Evolutionary conservation across 331 rosid species (phyloP).

Genomic region (Stylosanthes scabra): DNA sequence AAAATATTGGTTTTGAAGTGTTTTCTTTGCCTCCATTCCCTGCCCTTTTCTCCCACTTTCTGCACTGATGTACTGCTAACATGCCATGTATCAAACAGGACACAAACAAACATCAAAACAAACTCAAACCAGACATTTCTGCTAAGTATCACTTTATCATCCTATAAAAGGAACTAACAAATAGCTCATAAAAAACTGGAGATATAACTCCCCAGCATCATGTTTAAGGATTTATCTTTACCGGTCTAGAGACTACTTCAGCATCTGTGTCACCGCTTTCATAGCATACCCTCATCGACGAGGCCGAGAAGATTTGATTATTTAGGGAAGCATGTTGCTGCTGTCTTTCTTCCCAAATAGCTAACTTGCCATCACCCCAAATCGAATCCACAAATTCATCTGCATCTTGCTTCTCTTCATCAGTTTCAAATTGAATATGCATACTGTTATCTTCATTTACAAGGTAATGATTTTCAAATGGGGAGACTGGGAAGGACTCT

Average conservation of each 20-base stretch:
- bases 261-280: constrained; percentile 42
- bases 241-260: constrained; percentile 44
- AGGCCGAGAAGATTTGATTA: neutral
- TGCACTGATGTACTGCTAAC: constrained; percentile 4
- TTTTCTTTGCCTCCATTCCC: constrained; percentile 8
- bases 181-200: constrained; percentile 25
- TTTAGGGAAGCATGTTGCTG: constrained; percentile 27
- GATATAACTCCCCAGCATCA: constrained; percentile 12
- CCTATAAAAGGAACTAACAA: constrained; percentile 15
- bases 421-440: neutral
- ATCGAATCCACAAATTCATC: constrained; percentile 14
- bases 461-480: no score
- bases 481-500: neutral
- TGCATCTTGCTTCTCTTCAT: constrained; percentile 16
- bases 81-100: constrained; percentile 20
- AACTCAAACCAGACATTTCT: constrained; percentile 26
- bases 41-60: constrained; percentile 14
- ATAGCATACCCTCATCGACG: constrained; percentile 31
- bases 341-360: neutral
- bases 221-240: no score
- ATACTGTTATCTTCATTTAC: neutral
- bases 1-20: neutral
- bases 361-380: neutral
- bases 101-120: constrained; percentile 22
- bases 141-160: neutral